Percentiles rank a stretch among this genome's conserved stretches.
phyloP scores from a whole-genome alignment of 2,329 filamentous ascomycete genomes.

The Fusarium hainanense region DNA sequence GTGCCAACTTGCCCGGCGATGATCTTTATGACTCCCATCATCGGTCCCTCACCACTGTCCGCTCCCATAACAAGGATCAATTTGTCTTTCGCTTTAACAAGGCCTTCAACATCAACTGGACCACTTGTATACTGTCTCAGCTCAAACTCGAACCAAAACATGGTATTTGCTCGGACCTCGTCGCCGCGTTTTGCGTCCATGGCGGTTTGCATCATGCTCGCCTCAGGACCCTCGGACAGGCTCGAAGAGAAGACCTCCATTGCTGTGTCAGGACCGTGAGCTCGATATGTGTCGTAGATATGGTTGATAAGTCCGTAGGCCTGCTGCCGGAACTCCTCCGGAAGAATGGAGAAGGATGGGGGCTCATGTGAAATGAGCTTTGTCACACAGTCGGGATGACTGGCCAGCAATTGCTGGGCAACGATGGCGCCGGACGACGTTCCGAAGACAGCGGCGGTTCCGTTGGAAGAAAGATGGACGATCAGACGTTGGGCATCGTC shows the following conservation, averaged over 20 bases:
- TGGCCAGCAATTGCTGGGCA: background rate
- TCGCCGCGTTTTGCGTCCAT: background rate
- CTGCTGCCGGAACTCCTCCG: background rate
- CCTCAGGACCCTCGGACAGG: background rate
- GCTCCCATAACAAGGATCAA: background rate
- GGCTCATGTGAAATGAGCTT: background rate
- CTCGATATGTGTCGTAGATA: background rate
- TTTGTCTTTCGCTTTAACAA: background rate
- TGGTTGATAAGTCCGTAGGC: background rate
- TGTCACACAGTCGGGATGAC: background rate
- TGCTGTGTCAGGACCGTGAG: background rate
- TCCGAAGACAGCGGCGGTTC: background rate
- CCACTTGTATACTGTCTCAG: background rate
- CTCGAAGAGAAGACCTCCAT: background rate
- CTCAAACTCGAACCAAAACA: background rate
- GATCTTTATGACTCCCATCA: background rate
- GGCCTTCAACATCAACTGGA: background rate
- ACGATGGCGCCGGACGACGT: background rate
- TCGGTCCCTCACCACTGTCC: background rate
- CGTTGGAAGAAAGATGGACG: fast-evolving
- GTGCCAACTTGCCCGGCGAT: background rate
- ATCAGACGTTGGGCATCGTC: background rate
- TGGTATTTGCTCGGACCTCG: background rate
- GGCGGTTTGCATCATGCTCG: fast-evolving
- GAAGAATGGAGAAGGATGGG: background rate